A percentile compares a stretch with the other conserved stretches of the same genome.
phyloP scores from a whole-genome alignment of 495 filamentous ascomycete species.

The Extremus antarcticus region DNA sequence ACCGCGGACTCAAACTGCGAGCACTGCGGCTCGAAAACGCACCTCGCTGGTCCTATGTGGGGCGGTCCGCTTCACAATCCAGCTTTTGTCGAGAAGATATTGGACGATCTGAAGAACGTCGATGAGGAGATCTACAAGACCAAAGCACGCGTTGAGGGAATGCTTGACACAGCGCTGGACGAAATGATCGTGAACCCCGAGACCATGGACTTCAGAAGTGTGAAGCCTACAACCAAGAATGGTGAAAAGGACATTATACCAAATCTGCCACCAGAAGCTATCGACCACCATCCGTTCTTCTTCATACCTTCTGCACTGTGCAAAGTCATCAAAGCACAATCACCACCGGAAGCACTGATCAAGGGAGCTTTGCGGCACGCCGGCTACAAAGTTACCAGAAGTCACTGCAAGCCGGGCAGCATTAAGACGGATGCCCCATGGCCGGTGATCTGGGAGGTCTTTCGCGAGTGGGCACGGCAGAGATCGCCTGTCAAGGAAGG shows the following conservation, averaged over 20 bases:
- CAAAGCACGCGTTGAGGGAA: constrained; percentile 69
- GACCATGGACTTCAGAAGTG: constrained; percentile 3
- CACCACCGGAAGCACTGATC: constrained; percentile 58
- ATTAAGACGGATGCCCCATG: constrained; percentile 87
- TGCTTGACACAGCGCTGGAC: constrained; percentile 79
- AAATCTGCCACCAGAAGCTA: constrained; percentile 32
- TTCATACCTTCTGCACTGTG: constrained; percentile 62
- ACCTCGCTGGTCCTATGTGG: constrained; percentile 84
- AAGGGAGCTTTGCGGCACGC: constrained; percentile 68
- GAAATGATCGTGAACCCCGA: constrained; percentile 39
- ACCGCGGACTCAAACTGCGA: constrained; percentile 49
- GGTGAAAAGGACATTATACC: constrained; percentile 23
- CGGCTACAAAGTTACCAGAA: constrained; percentile 71
- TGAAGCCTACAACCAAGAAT: constrained; percentile 8
- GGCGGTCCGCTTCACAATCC: constrained; percentile 77
- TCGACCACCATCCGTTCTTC: constrained; percentile 74
- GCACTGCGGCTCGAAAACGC: constrained; percentile 79
- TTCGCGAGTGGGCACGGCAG: constrained; percentile 81
- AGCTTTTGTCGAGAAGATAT: constrained; percentile 64
- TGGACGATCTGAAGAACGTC: constrained; percentile 53
- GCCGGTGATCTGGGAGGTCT: constrained; percentile 81
- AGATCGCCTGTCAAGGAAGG: constrained; percentile 60
- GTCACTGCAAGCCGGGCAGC: constrained; percentile 77
- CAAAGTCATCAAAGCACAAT: constrained; percentile 63
- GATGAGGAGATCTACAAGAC: constrained; percentile 63